Percentiles rank a stretch among this genome's conserved stretches.
Evolutionary conservation across 148 eudicot species (phyloP).

Genomic region (Tetragonia tetragonoides): DNA sequence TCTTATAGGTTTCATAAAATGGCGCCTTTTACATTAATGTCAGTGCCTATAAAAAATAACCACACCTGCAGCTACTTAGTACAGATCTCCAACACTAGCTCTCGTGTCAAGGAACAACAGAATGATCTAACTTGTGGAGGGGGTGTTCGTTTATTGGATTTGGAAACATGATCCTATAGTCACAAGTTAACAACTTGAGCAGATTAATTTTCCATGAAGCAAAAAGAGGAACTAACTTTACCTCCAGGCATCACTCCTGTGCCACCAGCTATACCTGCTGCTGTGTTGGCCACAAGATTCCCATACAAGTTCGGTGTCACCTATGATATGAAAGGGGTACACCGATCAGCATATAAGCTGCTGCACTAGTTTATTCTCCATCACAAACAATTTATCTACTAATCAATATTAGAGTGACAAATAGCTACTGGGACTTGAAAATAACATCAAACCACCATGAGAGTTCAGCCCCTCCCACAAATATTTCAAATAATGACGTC

Average conservation of each 20-base stretch:
- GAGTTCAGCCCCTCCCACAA: background rate
- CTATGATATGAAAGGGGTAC: constrained; percentile 25
- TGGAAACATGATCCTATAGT: background rate
- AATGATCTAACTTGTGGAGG: no score
- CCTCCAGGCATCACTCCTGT: constrained; percentile 67
- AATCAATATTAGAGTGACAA: background rate
- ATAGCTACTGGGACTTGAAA: background rate
- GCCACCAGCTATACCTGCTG: constrained; percentile 64
- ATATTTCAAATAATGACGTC: no score
- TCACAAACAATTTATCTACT: background rate
- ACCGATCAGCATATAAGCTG: background rate
- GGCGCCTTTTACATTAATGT: no score
- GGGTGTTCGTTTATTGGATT: no score
- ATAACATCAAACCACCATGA: background rate
- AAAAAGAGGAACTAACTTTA: constrained; percentile 9
- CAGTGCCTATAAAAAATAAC: no score
- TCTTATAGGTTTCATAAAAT: no score
- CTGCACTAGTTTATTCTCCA: background rate
- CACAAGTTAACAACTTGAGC: background rate
- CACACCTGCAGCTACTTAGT: no score
- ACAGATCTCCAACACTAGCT: no score
- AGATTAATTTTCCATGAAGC: background rate
- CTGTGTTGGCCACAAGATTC: constrained; percentile 53
- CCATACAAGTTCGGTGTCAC: constrained; percentile 65
- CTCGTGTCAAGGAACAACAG: no score